Percentiles rank a stretch among this genome's conserved stretches.
These are phyloP conservation scores for Geranomyces michiganensis DNA, from an alignment of 192 early-diverging fungal genomes.

Conservation along the genomic window DNA sequence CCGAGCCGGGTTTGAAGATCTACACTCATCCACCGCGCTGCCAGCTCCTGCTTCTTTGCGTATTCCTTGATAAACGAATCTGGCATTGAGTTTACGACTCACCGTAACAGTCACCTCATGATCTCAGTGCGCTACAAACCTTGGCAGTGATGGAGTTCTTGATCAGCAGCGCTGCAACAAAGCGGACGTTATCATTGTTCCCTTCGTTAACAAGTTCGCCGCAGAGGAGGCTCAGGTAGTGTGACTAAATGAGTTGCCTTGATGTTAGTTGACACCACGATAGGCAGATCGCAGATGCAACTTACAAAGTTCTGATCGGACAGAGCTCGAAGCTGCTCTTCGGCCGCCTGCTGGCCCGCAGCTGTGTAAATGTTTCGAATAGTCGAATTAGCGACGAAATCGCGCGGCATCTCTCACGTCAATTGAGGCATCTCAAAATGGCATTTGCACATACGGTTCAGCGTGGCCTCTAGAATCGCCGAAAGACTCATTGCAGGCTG, in stretches of 20 bases:
- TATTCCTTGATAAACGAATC: constrained; percentile 12
- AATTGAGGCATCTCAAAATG: neutral
- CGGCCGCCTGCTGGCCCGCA: constrained; percentile 23
- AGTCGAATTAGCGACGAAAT: too few relatives aligned
- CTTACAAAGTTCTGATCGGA: constrained; percentile 29
- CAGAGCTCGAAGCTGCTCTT: constrained; percentile 18
- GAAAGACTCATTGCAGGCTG: constrained; percentile 8
- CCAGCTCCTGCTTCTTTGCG: constrained; percentile 51
- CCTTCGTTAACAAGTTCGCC: constrained; percentile 85
- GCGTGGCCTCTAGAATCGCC: constrained; percentile 27
- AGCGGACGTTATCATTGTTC: constrained; percentile 65
- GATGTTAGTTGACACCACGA: neutral
- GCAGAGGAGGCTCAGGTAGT: constrained; percentile 59
- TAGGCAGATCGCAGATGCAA: neutral
- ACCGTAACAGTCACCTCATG: neutral
- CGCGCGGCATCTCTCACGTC: too few relatives aligned
- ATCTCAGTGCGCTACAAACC: constrained; percentile 44
- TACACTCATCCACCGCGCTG: constrained; percentile 59
- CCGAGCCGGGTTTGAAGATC: constrained; percentile 62
- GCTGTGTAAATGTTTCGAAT: neutral
- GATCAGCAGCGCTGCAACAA: constrained; percentile 84
- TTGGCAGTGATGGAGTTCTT: constrained; percentile 92
- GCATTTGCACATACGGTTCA: constrained; percentile 1
- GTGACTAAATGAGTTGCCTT: constrained; percentile 37
- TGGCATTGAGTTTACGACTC: neutral